These are phyloP conservation scores for Solanum ossicruentum DNA, from an alignment of 257 asterid genomes.

Conservation along the genomic window DNA sequence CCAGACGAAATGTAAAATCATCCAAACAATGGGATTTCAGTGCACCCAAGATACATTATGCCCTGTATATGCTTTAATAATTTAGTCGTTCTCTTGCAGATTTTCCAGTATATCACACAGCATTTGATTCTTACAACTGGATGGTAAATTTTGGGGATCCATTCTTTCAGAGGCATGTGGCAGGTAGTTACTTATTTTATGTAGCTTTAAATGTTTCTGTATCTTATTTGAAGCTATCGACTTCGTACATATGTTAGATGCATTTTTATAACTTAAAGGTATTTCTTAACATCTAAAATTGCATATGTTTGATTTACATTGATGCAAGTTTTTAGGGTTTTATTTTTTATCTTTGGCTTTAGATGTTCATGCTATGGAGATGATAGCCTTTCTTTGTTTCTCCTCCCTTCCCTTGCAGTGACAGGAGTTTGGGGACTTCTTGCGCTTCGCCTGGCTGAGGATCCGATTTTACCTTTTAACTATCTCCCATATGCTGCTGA, in stretches of 20 bases:
- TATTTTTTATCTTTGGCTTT: background rate
- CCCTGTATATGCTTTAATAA: slow-evolving; percentile 2
- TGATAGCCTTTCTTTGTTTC: background rate
- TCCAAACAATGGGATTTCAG: background rate
- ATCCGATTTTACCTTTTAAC: slow-evolving; percentile 73
- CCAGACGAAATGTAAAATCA: background rate
- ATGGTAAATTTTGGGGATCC: slow-evolving; percentile 78
- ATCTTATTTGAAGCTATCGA: background rate
- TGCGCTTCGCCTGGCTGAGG: slow-evolving; percentile 75
- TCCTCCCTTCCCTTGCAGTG: slow-evolving; percentile 23
- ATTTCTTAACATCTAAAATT: background rate
- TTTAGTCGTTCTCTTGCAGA: slow-evolving; percentile 31
- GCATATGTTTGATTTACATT: background rate
- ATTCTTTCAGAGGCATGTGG: slow-evolving; percentile 68
- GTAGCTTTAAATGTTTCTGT: background rate
- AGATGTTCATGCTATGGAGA: background rate
- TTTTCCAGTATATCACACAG: slow-evolving; percentile 91
- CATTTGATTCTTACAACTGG: slow-evolving; percentile 89
- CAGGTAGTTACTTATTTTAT: slow-evolving; percentile 34
- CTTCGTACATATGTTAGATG: background rate
- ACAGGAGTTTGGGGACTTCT: slow-evolving; percentile 90
- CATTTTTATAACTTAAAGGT: background rate
- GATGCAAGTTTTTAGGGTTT: background rate
- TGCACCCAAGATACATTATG: background rate
- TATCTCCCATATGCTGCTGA: slow-evolving; percentile 64